Conservation (phyloP, 176 grass and related monocot genomes). For the Eleusine coracana region DNA sequence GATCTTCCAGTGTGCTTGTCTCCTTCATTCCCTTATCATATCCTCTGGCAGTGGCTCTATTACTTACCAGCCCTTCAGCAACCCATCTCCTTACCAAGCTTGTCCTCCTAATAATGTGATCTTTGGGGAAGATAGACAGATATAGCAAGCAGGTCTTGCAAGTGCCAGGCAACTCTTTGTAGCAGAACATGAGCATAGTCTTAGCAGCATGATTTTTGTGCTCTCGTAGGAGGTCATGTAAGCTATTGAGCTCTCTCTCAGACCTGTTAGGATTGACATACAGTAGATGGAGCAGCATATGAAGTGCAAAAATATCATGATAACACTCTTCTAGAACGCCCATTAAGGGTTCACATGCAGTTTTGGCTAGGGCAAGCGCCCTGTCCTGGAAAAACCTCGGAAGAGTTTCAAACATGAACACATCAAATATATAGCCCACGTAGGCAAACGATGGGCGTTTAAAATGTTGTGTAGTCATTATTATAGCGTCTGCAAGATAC, state of each 20-base stretch:
- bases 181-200: background rate
- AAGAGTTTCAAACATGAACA: no score
- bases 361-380: background rate
- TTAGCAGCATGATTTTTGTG: background rate
- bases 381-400: no score
- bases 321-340: rapidly evolving
- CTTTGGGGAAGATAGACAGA: constrained; percentile 7
- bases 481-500: no score
- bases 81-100: constrained; percentile 20
- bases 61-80: background rate
- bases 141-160: constrained; percentile 26
- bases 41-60: no score
- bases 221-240: background rate
- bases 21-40: no score
- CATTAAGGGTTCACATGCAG: background rate
- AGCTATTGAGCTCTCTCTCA: background rate
- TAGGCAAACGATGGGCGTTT: no score
- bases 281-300: background rate
- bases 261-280: background rate
- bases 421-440: no score
- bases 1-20: background rate
- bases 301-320: background rate
- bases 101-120: background rate
- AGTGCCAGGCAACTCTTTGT: background rate
- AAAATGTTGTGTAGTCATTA: no score